These are phyloP conservation scores for Ciborinia camelliae DNA, from an alignment of 2,329 filamentous ascomycete species.

Conservation along the genomic window DNA sequence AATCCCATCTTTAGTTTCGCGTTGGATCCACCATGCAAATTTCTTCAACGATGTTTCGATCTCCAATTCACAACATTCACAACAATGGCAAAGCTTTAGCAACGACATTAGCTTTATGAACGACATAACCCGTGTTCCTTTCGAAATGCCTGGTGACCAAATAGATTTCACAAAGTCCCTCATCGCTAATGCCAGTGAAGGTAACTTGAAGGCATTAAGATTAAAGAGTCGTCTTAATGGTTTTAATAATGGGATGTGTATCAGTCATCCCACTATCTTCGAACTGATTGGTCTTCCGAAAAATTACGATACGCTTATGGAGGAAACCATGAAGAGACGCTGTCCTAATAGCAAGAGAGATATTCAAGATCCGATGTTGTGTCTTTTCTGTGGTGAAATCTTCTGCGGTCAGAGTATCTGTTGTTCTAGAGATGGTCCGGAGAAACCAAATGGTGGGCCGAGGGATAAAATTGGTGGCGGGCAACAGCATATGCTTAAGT, in stretches of 20 bases:
- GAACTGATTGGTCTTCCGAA: conserved; percentile 89
- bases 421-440: conserved; percentile 62
- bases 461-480: conserved; percentile 67
- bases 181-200: neutral
- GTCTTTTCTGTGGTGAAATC: conserved; percentile 93
- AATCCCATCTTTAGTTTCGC: conserved; percentile 49
- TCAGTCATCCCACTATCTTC: conserved; percentile 85
- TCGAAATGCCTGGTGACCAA: neutral
- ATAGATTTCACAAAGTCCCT: neutral
- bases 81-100: neutral
- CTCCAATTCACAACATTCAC: neutral
- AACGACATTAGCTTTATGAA: neutral
- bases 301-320: conserved; percentile 88
- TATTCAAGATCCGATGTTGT: conserved; percentile 84
- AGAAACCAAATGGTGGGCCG: conserved; percentile 38
- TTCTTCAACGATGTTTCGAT: neutral
- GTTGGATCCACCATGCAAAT: conserved; percentile 60
- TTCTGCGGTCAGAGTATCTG: conserved; percentile 94
- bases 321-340: conserved; percentile 77
- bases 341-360: conserved; percentile 92
- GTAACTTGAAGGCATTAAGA: neutral
- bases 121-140: neutral
- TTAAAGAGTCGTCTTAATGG: neutral
- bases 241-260: conserved; percentile 33
- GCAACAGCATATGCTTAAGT: conserved; percentile 79